phyloP scores from a whole-genome alignment of 2,329 filamentous ascomycete species.

The Colletotrichum melonis region DNA sequence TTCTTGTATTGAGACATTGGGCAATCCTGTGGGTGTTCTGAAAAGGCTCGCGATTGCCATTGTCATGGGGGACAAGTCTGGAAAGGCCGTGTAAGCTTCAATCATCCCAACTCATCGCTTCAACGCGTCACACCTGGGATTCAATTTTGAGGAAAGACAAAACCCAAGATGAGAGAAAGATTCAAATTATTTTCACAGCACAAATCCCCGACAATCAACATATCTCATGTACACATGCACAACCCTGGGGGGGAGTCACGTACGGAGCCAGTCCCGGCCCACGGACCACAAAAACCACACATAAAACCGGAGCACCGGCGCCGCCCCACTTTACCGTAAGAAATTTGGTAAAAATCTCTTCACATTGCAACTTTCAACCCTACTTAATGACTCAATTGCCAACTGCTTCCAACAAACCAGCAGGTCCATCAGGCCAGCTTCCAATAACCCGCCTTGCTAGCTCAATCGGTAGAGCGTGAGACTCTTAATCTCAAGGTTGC shows the following conservation, averaged over 20 bases:
- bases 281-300: neutral
- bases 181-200: neutral
- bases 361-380: neutral
- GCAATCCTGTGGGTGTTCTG: too few species aligned
- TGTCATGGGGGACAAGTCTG: too few species aligned
- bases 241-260: neutral
- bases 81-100: too few species aligned
- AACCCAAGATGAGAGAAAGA: neutral
- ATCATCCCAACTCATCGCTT: too few species aligned
- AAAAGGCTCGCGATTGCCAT: too few species aligned
- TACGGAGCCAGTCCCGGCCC: neutral
- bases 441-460: slow-evolving; percentile 53
- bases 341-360: slow-evolving; percentile 17
- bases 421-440: slow-evolving; percentile 19
- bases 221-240: neutral
- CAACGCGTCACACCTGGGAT: too few species aligned
- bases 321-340: neutral
- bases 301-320: neutral
- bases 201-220: neutral
- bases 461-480: slow-evolving; percentile 81
- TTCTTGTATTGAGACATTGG: too few species aligned
- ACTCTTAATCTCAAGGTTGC: slow-evolving; percentile 63
- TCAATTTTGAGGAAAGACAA: too few species aligned
- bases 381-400: neutral
- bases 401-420: accelerated